Base-by-base conservation (phyloP, 805 yeast species). In the Wickerhamomyces kurtzmanii region DNA sequence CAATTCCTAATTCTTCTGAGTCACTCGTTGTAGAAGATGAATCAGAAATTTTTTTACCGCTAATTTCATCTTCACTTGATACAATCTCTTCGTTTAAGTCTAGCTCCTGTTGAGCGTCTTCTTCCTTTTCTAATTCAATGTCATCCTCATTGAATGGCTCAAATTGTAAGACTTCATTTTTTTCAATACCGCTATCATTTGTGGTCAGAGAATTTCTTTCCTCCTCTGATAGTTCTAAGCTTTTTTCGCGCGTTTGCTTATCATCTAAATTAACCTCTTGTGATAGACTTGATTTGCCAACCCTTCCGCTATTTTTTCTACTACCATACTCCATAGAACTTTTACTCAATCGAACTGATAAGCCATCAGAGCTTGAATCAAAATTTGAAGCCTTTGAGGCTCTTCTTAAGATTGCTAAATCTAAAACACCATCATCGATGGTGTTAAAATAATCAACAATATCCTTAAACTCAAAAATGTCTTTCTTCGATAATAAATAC, bases 341-440 rank as follows among this genome's bases (percentile, higher is more conserved):
- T 18, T 27, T 34, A 5, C 25, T 9, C n/a, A n/a, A n/a, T n/a
- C n/a, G n/a, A n/a, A n/a, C n/a, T 4, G 32, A 31, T 18, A 28
- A n/a, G 1, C 31, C 20, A 8, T 18, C 15, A 8, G 30, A 21
- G 4, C 17, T 18, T 3, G 39, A 24, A 6, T n/a, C 15, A n/a
- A 25, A 4, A 5, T 29, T 26, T 1, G 39, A 36, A 3, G 49
- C 53, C 32, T 54, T 57, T 14, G 63, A 51, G 2, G 71, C 61
- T 31, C 68, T 66, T 44, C 66, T 63, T 40, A 76, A 51, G 17
- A 75, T 46, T 0, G 65, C 60, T 22, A 71, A 39, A 49, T 77
- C 82, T 47, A 75, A 49, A 38, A 65, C 65, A 1, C 84, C 85
- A 46, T 76, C 79, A 46, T 78, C 84, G 24, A 74, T 65, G 6